Base-by-base conservation (phyloP, 2,329 filamentous ascomycete genomes). In the Stachybotrys chlorohalonatus region DNA sequence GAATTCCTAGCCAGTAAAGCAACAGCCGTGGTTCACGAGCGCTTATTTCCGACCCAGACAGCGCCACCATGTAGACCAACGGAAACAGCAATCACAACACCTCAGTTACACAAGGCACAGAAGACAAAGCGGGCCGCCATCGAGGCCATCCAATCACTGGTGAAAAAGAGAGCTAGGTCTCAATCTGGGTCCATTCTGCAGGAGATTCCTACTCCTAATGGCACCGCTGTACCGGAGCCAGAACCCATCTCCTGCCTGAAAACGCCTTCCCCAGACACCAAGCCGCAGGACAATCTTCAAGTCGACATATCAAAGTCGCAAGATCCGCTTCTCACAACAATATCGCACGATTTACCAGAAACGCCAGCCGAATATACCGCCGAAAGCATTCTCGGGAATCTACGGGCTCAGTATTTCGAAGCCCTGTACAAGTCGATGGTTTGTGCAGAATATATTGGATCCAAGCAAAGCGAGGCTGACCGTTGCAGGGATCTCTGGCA, bases 401-500 rank as follows among this genome's bases (percentile, higher is more conserved):
- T 86, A 55, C 75, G 82, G 54, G 73, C 69, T 31, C 78, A 84
- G 52, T 82, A 87, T 69, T 75, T 80, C 54, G 79, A 84, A 55
- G 75, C 78, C 6, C 68, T 87, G 1, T 85, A 84, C 74, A 76
- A 83, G 70, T 83, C 85, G 55, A 79, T 82, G 75, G 82, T 82
- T 68, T 13, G 74, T 13, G 74, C 62, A 39, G 11, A 24, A 24
- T 45, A 36, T 15, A 7, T 51, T n/a, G 57, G 6, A 56, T 68
- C 3, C 64, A 66, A 24, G 24, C 30, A 64, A 72, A 71, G 55
- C 15, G 16, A 17, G 36, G 31, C 60, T 64, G 16, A 66, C 60
- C 51, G 3, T 8, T 11, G 36, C 9, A 89, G 79, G 89, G 87
- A 39, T 90, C 89, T 4, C 73, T 93, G 55, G 89, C 89, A 55